A percentile compares a stretch with the other conserved stretches of the same genome.
Evolutionary conservation across 352 stramenopile genomes (phyloP).

Genomic region (Phytophthora pisi): DNA sequence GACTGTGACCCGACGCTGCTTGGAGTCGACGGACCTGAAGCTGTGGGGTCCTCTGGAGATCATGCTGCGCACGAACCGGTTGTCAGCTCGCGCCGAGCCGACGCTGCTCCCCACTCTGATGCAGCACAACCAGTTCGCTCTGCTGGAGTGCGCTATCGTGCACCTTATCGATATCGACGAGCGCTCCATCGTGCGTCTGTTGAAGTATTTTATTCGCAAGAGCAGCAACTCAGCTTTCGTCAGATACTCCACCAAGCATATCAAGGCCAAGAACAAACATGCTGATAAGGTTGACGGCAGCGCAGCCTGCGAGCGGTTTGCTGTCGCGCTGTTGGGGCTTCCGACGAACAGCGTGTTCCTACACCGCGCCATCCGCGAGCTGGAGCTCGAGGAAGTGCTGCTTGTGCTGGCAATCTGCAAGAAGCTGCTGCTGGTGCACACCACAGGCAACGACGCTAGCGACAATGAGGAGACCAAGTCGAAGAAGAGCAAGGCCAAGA

Average conservation of each 20-base stretch:
- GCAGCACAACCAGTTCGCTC: conserved; percentile 64
- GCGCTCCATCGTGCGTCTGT: conserved; percentile 65
- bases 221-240: conserved; percentile 44
- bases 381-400: conserved; percentile 74
- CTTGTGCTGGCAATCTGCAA: conserved; percentile 74
- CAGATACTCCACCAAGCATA: conserved; percentile 33
- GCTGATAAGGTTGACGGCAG: conserved; percentile 14
- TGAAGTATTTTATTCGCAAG: conserved; percentile 81
- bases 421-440: conserved; percentile 62
- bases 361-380: conserved; percentile 71
- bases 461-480: conserved; percentile 24
- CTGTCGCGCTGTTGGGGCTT: conserved; percentile 58
- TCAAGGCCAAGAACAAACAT: conserved; percentile 29
- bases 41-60: conserved; percentile 62
- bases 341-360: conserved; percentile 81
- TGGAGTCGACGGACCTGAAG: conserved; percentile 57
- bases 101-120: conserved; percentile 69
- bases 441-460: conserved; percentile 27
- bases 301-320: conserved; percentile 54
- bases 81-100: conserved; percentile 70
- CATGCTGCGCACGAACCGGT: conserved; percentile 57
- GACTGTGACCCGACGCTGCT: conserved; percentile 59
- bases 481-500: conserved; percentile 20
- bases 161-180: conserved; percentile 82
- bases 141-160: conserved; percentile 69